phyloP scores from a whole-genome alignment of 2,329 filamentous ascomycete genomes.

The Tolypocladium amazonense region DNA sequence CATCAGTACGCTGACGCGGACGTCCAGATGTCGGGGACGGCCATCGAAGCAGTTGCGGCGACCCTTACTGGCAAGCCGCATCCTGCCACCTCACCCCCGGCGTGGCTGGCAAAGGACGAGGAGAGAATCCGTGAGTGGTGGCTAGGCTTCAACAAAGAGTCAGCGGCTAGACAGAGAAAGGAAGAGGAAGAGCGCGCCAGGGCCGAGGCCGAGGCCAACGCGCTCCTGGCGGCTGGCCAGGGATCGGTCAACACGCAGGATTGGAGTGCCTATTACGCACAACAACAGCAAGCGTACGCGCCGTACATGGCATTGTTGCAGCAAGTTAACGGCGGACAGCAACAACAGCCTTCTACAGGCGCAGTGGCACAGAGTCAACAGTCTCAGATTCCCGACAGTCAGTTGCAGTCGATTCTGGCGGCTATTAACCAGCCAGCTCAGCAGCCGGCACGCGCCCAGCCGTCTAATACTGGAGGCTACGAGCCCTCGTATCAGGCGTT shows the following conservation, averaged over 20 bases:
- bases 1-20: slow-evolving; percentile 31
- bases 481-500: slow-evolving; percentile 25
- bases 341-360: slow-evolving; percentile 11
- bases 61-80: slow-evolving; percentile 34
- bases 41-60: slow-evolving; percentile 30
- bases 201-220: slow-evolving; percentile 20
- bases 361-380: slow-evolving; percentile 9
- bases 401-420: slow-evolving; percentile 33
- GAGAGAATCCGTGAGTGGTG: slow-evolving; percentile 42
- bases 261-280: slow-evolving; percentile 17
- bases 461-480: slow-evolving; percentile 11
- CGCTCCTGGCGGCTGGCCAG: slow-evolving; percentile 13
- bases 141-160: slow-evolving; percentile 33
- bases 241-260: slow-evolving; percentile 10
- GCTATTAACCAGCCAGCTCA: slow-evolving; percentile 27
- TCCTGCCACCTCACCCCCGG: slow-evolving; percentile 40
- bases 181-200: slow-evolving; percentile 26
- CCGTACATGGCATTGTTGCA: slow-evolving; percentile 32
- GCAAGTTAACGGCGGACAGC: slow-evolving; percentile 26
- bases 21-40: slow-evolving; percentile 30
- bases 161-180: slow-evolving; percentile 25
- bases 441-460: slow-evolving; percentile 7
- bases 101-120: slow-evolving; percentile 36
- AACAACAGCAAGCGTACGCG: slow-evolving; percentile 28
- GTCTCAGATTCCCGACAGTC: slow-evolving; percentile 22